Base-by-base conservation (phyloP, 108 stramenopile genomes). In the Skeletonema grethae region DNA sequence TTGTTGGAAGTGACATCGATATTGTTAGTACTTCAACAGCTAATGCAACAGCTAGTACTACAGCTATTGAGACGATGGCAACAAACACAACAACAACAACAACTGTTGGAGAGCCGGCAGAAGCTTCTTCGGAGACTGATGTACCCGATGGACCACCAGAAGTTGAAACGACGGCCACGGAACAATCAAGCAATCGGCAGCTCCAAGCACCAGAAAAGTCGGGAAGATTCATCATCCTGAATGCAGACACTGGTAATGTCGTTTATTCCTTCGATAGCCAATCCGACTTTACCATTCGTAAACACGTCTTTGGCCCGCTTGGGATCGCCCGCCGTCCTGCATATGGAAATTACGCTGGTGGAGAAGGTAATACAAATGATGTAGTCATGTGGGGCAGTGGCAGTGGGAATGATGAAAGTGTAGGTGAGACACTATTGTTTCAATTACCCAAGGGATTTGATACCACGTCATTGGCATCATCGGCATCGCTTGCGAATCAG, bases 301-400 rank as follows among this genome's bases (percentile, higher is more conserved):
- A 60, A 5, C 59, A 60, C 22, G 29, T 3, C 15, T 60, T 60
- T 24, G 22, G 34, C 0, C 59, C 59, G 15, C 18, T 60, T n/a
- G 59, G 59, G 15, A 60, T 60, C 16, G 59, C 59, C 22, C 59
- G 22, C 4, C 18, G 22, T 60, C 59, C 59, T n/a, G 29, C 15
- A 20, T 30, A 34, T 35, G 59, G 59, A 6, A 60, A 60, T 24
- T 60, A 60, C 8, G 35, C n/a, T 20, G 59, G 59, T 60, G 59
- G 59, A 30, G 22, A 18, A 15, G 59, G n/a, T 0, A 60, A 60
- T 20, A 31, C 59, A 15, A 60, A 60, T 24, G 59, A 60, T 34
- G 34, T 60, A 5, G 15, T 60, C n/a, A 60, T 60, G 59, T 60
- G 59, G 59, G 29, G 34, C 4, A 60, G 59, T 34, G 59, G 59